Evolutionary conservation across 208 protist species (phyloP).

Genomic region (Leishmania mexicana): DNA sequence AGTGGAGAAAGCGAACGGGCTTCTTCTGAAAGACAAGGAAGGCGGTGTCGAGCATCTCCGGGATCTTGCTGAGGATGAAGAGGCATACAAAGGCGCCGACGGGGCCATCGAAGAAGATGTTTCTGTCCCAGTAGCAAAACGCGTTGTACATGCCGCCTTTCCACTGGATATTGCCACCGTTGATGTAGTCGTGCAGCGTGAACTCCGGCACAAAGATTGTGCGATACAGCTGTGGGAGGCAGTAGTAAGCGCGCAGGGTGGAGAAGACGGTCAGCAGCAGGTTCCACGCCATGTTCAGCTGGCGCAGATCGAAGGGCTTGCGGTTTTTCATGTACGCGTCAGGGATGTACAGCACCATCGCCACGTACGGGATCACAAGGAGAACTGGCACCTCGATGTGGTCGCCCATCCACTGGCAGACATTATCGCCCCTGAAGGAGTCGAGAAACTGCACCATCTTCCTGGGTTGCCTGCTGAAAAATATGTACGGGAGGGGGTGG

Average conservation of each 20-base stretch:
- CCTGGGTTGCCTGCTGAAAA: too few relatives aligned
- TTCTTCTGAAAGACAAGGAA: conserved; percentile 91
- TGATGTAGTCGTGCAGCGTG: conserved; percentile 32
- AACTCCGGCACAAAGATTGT: conserved; percentile 30
- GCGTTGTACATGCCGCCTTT: conserved; percentile 57
- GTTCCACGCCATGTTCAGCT: conserved; percentile 81
- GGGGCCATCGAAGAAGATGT: conserved; percentile 55
- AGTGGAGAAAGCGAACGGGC: conserved; percentile 83
- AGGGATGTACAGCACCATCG: conserved; percentile 62
- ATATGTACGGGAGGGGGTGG: neutral
- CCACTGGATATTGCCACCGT: conserved; percentile 14
- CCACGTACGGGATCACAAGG: conserved; percentile 44
- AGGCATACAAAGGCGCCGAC: conserved; percentile 65
- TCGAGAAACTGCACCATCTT: conserved; percentile 1
- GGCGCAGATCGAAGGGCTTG: conserved; percentile 48
- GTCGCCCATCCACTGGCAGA: conserved; percentile 49
- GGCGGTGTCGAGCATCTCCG: conserved; percentile 86
- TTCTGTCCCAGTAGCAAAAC: conserved; percentile 58
- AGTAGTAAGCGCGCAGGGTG: conserved; percentile 59
- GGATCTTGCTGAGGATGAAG: conserved; percentile 86
- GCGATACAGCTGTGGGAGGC: conserved; percentile 54
- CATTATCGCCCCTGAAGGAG: conserved; percentile 39
- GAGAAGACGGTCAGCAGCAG: conserved; percentile 81
- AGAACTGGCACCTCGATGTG: conserved; percentile 59
- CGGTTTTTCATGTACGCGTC: conserved; percentile 74